A percentile compares a stretch with the other conserved stretches of the same genome.
Conservation (phyloP, 129 eudicot genomes). For the Gnaphalium uliginosum region DNA sequence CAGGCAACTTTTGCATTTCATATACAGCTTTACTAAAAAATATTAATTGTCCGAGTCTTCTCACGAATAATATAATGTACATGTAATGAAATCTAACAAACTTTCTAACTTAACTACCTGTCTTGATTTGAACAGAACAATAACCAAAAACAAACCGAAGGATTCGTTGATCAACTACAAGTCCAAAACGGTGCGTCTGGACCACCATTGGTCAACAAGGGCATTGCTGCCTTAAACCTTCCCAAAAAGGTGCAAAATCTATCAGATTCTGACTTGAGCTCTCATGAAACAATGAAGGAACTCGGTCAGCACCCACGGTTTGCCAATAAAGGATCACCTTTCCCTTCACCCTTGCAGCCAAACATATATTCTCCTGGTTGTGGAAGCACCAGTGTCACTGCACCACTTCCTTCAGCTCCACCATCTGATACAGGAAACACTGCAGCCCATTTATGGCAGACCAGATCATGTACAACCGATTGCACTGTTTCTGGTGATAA, state of each 20-base stretch:
- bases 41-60: background rate
- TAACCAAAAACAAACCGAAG: conserved; percentile 41
- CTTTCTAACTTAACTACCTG: background rate
- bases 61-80: background rate
- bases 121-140: conserved; percentile 41
- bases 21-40: background rate
- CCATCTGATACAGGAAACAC: conserved; percentile 35
- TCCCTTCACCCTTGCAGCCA: conserved; percentile 46
- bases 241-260: conserved; percentile 49
- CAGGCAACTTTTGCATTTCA: background rate
- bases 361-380: conserved; percentile 47
- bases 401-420: conserved; percentile 38
- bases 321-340: conserved; percentile 43
- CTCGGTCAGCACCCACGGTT: conserved; percentile 39
- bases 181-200: conserved; percentile 38
- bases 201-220: conserved; percentile 44
- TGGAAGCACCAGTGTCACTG: conserved; percentile 46
- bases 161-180: conserved; percentile 48
- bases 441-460: conserved; percentile 49
- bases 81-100: background rate
- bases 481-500: conserved; percentile 40
- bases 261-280: conserved; percentile 43
- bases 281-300: conserved; percentile 39
- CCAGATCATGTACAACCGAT: conserved; percentile 50
- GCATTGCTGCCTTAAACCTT: conserved; percentile 31